Conservation (phyloP, 768 basidiomycete species). For the Suillus luteus region DNA sequence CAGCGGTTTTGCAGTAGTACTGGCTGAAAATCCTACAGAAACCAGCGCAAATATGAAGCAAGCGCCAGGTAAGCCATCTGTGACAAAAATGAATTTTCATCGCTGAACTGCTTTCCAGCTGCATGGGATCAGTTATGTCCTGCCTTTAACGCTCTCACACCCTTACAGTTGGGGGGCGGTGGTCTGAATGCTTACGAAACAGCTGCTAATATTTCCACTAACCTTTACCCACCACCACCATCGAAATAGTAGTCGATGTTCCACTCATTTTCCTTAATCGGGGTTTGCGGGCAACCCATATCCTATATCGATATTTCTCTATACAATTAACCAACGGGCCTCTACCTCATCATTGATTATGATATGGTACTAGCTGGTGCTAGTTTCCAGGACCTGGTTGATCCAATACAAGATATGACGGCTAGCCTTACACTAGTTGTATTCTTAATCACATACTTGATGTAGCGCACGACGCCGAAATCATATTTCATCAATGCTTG, state of each 20-base stretch:
- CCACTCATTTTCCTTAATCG: neutral
- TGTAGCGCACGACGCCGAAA: no score
- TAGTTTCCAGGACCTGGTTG: no score
- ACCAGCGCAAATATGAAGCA: neutral
- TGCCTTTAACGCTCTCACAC: slow-evolving; percentile 19
- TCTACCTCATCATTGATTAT: no score
- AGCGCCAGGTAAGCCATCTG: neutral
- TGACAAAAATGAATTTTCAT: neutral
- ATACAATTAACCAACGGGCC: neutral
- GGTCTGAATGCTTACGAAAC: slow-evolving; percentile 18
- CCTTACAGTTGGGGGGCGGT: slow-evolving; percentile 21
- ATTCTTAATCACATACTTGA: neutral
- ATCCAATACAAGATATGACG: no score
- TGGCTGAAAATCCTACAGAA: slow-evolving; percentile 27
- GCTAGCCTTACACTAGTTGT: no score
- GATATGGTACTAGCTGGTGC: no score
- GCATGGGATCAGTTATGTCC: slow-evolving; percentile 31
- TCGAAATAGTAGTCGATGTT: neutral
- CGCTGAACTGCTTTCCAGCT: slow-evolving; percentile 12
- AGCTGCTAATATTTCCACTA: slow-evolving; percentile 22
- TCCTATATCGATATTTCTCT: neutral
- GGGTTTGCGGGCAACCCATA: neutral
- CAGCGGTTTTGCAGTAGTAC: slow-evolving; percentile 34
- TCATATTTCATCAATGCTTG: neutral
- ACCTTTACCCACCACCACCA: slow-evolving; percentile 15